Evolutionary conservation across 2,329 filamentous ascomycete species (phyloP).

Genomic region (Neopestalotiopsis clavispora): DNA sequence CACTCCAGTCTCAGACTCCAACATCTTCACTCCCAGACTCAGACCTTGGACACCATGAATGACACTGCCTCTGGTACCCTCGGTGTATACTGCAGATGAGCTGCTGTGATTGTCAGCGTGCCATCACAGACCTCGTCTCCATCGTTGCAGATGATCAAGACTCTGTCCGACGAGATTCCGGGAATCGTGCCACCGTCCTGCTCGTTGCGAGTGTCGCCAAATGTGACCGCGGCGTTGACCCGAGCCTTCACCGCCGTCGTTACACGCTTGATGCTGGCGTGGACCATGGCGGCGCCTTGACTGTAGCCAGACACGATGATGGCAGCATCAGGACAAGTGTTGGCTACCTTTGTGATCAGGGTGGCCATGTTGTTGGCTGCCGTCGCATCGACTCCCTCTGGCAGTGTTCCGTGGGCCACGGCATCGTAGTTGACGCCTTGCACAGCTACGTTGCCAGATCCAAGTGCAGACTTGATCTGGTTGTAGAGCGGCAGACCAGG

Average conservation of each 20-base stretch:
- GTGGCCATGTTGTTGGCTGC: constrained; percentile 34
- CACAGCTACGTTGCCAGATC: constrained; percentile 20
- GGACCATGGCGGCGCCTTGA: constrained; percentile 39
- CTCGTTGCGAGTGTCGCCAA: constrained; percentile 36
- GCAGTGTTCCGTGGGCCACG: constrained; percentile 22
- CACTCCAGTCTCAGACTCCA: neutral
- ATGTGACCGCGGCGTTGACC: constrained; percentile 34
- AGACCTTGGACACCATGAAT: constrained; percentile 21
- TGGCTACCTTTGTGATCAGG: constrained; percentile 34
- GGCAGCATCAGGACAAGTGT: constrained; percentile 37
- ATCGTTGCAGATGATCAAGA: constrained; percentile 48
- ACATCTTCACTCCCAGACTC: neutral
- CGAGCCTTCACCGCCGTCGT: constrained; percentile 35
- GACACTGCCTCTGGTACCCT: constrained; percentile 17
- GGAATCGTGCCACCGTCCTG: constrained; percentile 36
- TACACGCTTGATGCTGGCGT: constrained; percentile 37
- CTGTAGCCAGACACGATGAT: constrained; percentile 38
- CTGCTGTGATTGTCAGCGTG: constrained; percentile 40
- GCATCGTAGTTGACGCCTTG: constrained; percentile 33
- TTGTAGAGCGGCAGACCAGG: constrained; percentile 32
- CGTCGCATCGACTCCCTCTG: constrained; percentile 35
- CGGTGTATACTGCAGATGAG: constrained; percentile 44
- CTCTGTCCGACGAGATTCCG: constrained; percentile 31
- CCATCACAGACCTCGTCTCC: constrained; percentile 56
- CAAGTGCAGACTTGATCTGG: constrained; percentile 28